Evolutionary conservation across 2,329 filamentous ascomycete species (phyloP), one percentile per base, ranked within the genome.

Genomic region (Calonectria pseudoturangicola): DNA sequence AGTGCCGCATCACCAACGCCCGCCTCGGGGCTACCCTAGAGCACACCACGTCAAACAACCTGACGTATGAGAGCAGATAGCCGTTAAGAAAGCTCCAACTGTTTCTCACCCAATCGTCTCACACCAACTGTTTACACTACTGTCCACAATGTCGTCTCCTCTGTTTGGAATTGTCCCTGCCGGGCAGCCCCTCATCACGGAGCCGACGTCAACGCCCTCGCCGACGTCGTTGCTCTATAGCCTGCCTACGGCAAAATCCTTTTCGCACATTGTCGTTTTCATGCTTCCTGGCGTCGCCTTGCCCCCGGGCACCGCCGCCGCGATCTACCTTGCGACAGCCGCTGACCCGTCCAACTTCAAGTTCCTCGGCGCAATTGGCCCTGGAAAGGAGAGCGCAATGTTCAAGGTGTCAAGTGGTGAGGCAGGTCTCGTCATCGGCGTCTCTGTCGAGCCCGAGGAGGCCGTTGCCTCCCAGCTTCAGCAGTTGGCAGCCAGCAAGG

Each of bases 301-400:
- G 0, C 96, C 96, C 0, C 87, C 90, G 4, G 90, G 91, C 77
- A 94, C 94, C 25, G 96, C 95, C 6, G 97, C 96, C 16, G 94
- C 95, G 58, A 96, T 99, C 75, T 98, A 98, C 86, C 90, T 98
- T 60, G 93, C 87, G 65, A 87, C 96, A 3, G 72, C 86, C 70
- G 48, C 82, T 85, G 67, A 83, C 77, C 82, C 86, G 62, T 82
- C 86, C 39, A 90, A 93, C 58, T 98, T 98, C 86, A 92, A 90
- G 73, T 95, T 99, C 79, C 91, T 98, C 5, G 97, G 97, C 74
- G 97, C 93, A 62, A 92, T 99, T 69, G 96, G 94, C 1, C 93
- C 94, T 43, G 95, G 96, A 70, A 98, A 98, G 82, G 95, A 97
- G 78, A 96, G 93, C 77, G 95, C 96, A 43, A 94, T 98, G 70